Base-by-base conservation (phyloP, 306 rosid genomes). In the Quercus berberidifolia region DNA sequence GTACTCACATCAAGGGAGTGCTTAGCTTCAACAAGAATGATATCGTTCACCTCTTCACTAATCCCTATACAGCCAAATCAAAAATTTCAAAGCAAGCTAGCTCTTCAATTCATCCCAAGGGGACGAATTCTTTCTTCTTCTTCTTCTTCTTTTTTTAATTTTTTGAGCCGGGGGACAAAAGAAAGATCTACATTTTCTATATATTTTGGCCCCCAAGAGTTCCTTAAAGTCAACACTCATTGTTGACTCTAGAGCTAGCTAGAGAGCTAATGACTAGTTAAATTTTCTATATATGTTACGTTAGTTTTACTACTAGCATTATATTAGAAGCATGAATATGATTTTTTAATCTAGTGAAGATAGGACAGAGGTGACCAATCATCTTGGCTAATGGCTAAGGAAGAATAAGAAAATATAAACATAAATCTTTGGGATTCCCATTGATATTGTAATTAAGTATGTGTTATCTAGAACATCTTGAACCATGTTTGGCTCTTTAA, bases 51-150 rank as follows among this genome's bases (percentile, higher is more conserved):
- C 84, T 64, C 51, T 55, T 60, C 85, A 65, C 58, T 68, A 52
- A 62, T 78, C 68, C 71, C 69, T 79, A 76, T 75, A 38, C 71
- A 49, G 79, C 82, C 84, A 67, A 76, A 65, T 65, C 71, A 55
- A 74, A 83, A 30, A 65, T 38, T 59, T 75, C 77, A 75, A 77
- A 83, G 75, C 79, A 81, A 82, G 62, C 88, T 84, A 82, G 62
- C 88, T 84, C 80, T 80, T 87, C 90, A 81, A 84, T 79, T 72
- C 77, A 26, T 82, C 82, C 81, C 75, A 74, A 80, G 85, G 86
- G 82, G 71, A 80, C 86, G 76, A 83, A 10, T 26, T 63, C 41
- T 35, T 6, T 35, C 9, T 35, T 35, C 41, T 33, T 33, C 38
- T 5, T 33, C 1, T 33, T 33, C 0, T 5, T 33, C 0, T 31